These are phyloP conservation scores for Sclerotinia nivalis DNA, from an alignment of 2,329 filamentous ascomycete genomes.

Conservation along the genomic window DNA sequence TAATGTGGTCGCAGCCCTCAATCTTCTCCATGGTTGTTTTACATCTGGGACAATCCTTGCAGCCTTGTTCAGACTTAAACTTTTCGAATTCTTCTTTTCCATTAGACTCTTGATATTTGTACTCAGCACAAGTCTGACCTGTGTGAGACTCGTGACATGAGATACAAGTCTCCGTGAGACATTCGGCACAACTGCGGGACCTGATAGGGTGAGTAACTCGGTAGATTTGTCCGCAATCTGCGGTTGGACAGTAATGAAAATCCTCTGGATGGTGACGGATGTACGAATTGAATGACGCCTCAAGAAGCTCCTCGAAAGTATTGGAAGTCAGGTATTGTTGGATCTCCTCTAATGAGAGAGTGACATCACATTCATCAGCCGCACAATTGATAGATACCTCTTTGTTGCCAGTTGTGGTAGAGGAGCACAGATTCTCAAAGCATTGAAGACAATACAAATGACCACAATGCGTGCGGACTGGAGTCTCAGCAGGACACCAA, in stretches of 20 bases:
- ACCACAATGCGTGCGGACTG: not conserved
- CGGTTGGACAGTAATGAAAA: constrained; percentile 22
- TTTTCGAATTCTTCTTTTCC: constrained; percentile 26
- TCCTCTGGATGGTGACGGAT: constrained; percentile 23
- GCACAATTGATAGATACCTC: constrained; percentile 26
- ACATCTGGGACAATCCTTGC: constrained; percentile 46
- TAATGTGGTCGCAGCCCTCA: constrained; percentile 51
- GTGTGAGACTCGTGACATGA: constrained; percentile 27
- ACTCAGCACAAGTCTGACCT: constrained; percentile 29
- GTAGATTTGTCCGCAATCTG: constrained; percentile 24
- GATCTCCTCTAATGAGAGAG: constrained; percentile 26
- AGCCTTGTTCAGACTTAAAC: constrained; percentile 42
- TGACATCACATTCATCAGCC: constrained; percentile 17
- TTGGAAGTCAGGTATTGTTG: constrained; percentile 19
- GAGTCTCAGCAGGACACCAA: not conserved
- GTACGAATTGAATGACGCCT: constrained; percentile 23
- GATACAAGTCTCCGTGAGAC: constrained; percentile 28
- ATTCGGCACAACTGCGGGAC: constrained; percentile 24
- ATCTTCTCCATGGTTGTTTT: constrained; percentile 35
- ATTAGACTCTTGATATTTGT: constrained; percentile 24
- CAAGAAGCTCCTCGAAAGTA: constrained; percentile 25
- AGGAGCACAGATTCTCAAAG: constrained; percentile 43
- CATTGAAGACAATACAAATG: constrained; percentile 46
- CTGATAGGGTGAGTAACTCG: not conserved
- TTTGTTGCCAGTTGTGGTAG: constrained; percentile 30